Base-by-base conservation (phyloP, 108 stramenopile genomes). In the Chaetoceros tenuissimus region DNA sequence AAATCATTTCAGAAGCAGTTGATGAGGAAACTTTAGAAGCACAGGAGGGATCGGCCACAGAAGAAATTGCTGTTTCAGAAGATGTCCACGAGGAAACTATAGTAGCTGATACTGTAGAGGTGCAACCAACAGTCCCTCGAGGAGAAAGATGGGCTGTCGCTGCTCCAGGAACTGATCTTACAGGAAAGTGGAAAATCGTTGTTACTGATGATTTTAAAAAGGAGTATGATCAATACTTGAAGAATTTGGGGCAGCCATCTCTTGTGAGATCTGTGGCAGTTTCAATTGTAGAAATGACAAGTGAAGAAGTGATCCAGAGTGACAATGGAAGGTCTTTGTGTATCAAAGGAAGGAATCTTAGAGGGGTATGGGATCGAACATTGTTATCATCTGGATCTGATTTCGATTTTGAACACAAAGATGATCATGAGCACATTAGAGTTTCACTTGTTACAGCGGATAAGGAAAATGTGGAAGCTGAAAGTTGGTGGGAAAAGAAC, bases 351-450 rank as follows among this genome's bases (percentile, higher is more conserved):
- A 62, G 48, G 29, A 89, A 89, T 62, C 74, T 78, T 3, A 63
- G 84, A 43, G 88, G 88, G 40, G 73, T 78, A 2, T 89, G 88
- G 88, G 84, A 89, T 8, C 67, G 88, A 24, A 78, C 80, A 20
- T 54, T 89, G 52, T 67, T 71, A 47, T 49, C 87, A 1, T 83
- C 88, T 1, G 80, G 80, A 3, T 50, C 75, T 19, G 69, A 78
- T 34, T 25, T 53, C 28, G 67, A 57, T 28, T 47, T 40, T 20
- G 31, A 64, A 29, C 46, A 65, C 13, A 54, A 64, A 44, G 67
- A 60, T 28, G 34, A 62, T 0, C 65, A 60, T 52, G 60, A 67
- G 23, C 66, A 67, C 16, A 48, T 25, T 23, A 28, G n/a, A 22
- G 57, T 66, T 1, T 57, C 72, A 23, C 53, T 75, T 22, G 51